Base-by-base conservation (phyloP, 495 filamentous ascomycete species). In the Penicillium canescens region DNA sequence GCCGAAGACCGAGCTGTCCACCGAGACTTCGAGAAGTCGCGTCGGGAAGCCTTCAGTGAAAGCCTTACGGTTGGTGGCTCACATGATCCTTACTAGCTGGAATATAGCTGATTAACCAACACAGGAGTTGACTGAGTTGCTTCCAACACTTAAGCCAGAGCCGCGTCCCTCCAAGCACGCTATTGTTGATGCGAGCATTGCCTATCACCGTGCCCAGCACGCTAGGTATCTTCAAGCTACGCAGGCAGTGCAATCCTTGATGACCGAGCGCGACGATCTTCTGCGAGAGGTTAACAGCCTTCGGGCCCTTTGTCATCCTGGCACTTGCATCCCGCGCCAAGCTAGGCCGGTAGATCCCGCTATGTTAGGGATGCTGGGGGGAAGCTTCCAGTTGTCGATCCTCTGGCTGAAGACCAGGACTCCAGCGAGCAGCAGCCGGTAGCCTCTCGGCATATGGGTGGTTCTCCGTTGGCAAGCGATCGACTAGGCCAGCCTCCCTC, bases 11-110 rank as follows among this genome's bases (percentile, higher is more conserved):
- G 58, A 40, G 58, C 58, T 8, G 33, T 56, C 3, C 54, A 56
- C 23, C 53, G 53, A 1, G 53, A 56, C 28, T 61, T 61, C 44
- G 54, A 54, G 50, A 61, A 61, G 45, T 61, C 54, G 7, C 50
- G 54, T 10, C 49, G 58, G 12, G 58, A 61, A 38, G 58, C 58
- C 14, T 61, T 57, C 28, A 54, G 54, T 16, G 53, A 54, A 35
- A 50, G 54, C 10, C 33, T 61, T 6, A 42, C 35, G 45, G 58
- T 56, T 33, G 26, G 57, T 56, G 7, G 14, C 1, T 6, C 8
- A 31, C 2, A 1, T 10, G 5, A 1, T 31, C 28, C 3, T 41
- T 20, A 7, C 13, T 20, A 31, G 13, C 4, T 7, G 3, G 0
- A 14, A 11, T 26, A 9, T 41, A 18, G 38, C 18, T 20, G 1